Conservation (phyloP, 257 asterid genomes). For the Salvia hispanica region DNA sequence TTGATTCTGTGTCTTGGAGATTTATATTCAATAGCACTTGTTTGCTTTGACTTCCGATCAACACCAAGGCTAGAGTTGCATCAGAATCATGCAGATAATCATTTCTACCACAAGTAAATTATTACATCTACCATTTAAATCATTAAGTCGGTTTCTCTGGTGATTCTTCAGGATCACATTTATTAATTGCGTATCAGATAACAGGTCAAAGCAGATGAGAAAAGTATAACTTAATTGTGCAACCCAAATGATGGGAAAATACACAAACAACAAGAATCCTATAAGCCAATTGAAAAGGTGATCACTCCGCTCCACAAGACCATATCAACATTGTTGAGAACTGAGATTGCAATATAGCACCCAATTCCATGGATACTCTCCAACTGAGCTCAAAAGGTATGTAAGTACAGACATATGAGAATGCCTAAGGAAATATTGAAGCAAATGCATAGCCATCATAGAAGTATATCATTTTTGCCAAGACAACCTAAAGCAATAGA, state of each 20-base stretch:
- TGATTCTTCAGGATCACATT: constrained; percentile 8
- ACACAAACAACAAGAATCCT: constrained; percentile 17
- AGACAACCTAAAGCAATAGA: background rate
- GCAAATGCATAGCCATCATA: constrained; percentile 15
- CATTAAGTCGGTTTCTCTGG: constrained; percentile 23
- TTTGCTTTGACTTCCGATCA: constrained; percentile 14
- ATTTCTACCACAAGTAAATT: background rate
- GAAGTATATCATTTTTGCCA: constrained; percentile 12
- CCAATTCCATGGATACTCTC: constrained; percentile 20
- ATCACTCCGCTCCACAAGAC: constrained; percentile 22
- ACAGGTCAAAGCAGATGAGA: too few relatives aligned
- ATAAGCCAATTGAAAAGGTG: constrained; percentile 10
- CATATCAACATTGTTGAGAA: constrained; percentile 1
- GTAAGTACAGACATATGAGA: constrained; percentile 19
- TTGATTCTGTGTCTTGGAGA: constrained; percentile 9
- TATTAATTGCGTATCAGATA: constrained; percentile 9
- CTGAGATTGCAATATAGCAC: constrained; percentile 6
- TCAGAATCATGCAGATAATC: constrained; percentile 20
- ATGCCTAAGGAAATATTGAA: constrained; percentile 20
- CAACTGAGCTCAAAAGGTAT: constrained; percentile 13
- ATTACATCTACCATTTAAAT: constrained; percentile 8
- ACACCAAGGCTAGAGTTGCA: constrained; percentile 24
- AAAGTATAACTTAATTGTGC: too few relatives aligned
- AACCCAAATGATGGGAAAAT: background rate
- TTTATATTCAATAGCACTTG: constrained; percentile 25